Evolutionary conservation across 2,329 filamentous ascomycete genomes (phyloP).

Genomic region (Ceratocystis eucalypticola): DNA sequence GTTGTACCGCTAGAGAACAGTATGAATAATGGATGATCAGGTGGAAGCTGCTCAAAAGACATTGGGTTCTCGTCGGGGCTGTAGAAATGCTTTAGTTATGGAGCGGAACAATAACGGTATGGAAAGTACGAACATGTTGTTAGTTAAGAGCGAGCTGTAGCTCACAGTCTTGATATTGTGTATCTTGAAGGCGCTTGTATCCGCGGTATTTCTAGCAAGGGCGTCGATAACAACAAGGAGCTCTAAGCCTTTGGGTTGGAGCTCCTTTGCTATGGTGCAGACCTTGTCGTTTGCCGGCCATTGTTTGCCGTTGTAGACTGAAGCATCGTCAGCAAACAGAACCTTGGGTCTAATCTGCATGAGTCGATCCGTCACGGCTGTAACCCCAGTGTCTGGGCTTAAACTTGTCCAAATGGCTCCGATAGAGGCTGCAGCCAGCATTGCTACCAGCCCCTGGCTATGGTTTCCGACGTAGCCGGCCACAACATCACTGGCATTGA

Average conservation of each 20-base stretch:
- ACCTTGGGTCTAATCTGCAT: slow-evolving; percentile 72
- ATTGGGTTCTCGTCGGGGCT: slow-evolving; percentile 34
- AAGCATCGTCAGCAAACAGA: slow-evolving; percentile 77
- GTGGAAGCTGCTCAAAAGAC: slow-evolving; percentile 61
- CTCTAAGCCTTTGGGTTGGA: slow-evolving; percentile 48
- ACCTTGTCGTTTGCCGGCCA: slow-evolving; percentile 74
- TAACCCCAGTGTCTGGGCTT: slow-evolving; percentile 82
- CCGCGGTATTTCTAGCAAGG: slow-evolving; percentile 25
- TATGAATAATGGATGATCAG: slow-evolving; percentile 85
- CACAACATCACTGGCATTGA: slow-evolving; percentile 45
- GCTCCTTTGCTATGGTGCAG: slow-evolving; percentile 53
- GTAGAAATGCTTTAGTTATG: neutral
- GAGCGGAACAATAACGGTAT: slow-evolving; percentile 22
- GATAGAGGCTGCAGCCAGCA: slow-evolving; percentile 68
- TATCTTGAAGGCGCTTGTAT: slow-evolving; percentile 30
- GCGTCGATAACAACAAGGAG: slow-evolving; percentile 59
- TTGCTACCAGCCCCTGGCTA: slow-evolving; percentile 70
- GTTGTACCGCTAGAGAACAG: slow-evolving; percentile 91
- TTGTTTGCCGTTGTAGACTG: slow-evolving; percentile 79
- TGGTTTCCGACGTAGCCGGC: slow-evolving; percentile 80
- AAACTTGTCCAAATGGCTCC: slow-evolving; percentile 90
- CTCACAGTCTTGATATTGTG: slow-evolving; percentile 32
- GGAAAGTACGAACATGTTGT: neutral
- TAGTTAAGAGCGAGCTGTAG: slow-evolving; percentile 31
- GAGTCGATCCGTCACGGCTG: slow-evolving; percentile 76